These are phyloP conservation scores for Cinnamomum micranthum DNA, from an alignment of 164 flowering plant species.

Conservation along the genomic window DNA sequence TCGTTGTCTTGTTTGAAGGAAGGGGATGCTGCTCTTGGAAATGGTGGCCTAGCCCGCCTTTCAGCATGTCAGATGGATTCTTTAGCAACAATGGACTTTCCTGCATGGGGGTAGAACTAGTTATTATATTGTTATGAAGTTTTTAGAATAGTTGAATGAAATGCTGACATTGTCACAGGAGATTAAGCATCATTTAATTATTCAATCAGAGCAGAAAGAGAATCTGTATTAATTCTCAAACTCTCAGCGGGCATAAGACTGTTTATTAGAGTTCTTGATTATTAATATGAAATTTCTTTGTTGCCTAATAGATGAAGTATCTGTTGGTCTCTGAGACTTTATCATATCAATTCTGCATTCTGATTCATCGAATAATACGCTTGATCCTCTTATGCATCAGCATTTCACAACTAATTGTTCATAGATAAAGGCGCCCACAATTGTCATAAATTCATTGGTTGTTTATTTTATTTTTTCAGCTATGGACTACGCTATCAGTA, in stretches of 20 bases:
- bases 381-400: background rate
- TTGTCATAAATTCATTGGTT: background rate
- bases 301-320: background rate
- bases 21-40: slow-evolving; percentile 65
- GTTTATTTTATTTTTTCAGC: slow-evolving; percentile 25
- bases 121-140: background rate
- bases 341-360: background rate
- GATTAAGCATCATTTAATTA: no score
- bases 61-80: slow-evolving; percentile 60
- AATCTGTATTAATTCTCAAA: no score
- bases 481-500: slow-evolving; percentile 59
- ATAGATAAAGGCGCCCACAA: background rate
- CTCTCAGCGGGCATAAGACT: no score
- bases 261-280: background rate
- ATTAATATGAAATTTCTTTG: background rate
- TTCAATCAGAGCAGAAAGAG: no score
- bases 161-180: background rate
- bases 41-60: slow-evolving; percentile 64
- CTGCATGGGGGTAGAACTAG: slow-evolving; percentile 46
- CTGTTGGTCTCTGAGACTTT: background rate
- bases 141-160: background rate
- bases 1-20: slow-evolving; percentile 31
- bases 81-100: slow-evolving; percentile 52
- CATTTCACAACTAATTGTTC: background rate
- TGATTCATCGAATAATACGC: background rate